These are phyloP conservation scores for Aspergillus quadrilineatus DNA, from an alignment of 2,329 filamentous ascomycete genomes.

Conservation along the genomic window DNA sequence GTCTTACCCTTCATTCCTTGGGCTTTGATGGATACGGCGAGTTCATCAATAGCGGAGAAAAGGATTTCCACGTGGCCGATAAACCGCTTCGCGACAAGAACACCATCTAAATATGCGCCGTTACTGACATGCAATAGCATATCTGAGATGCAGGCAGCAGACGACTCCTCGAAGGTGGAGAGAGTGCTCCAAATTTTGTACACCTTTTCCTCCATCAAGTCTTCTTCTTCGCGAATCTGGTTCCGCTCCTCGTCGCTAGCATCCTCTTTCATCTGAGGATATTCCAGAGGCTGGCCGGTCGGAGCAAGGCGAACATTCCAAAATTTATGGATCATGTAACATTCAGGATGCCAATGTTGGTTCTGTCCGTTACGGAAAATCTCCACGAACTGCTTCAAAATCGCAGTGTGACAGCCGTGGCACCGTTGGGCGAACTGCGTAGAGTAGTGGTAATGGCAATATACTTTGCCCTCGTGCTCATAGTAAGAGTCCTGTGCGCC, in stretches of 20 bases:
- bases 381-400: conserved; percentile 98
- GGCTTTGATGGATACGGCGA: conserved; percentile 70
- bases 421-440: conserved; percentile 95
- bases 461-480: conserved; percentile 93
- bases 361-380: conserved; percentile 98
- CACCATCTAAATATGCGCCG: conserved; percentile 90
- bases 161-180: conserved; percentile 95
- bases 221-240: conserved; percentile 78
- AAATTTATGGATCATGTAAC: conserved; percentile 99
- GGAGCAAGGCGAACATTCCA: conserved; percentile 91
- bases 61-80: conserved; percentile 94
- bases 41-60: conserved; percentile 81
- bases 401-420: conserved; percentile 94
- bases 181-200: conserved; percentile 98
- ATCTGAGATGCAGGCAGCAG: conserved; percentile 95
- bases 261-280: conserved; percentile 49
- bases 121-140: conserved; percentile 99
- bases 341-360: conserved; percentile 99
- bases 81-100: conserved; percentile 91
- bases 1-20: conserved; percentile 71
- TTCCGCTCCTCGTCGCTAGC: conserved; percentile 69
- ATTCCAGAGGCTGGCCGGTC: conserved; percentile 53
- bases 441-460: conserved; percentile 98
- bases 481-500: conserved; percentile 98
- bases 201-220: conserved; percentile 95